These are phyloP conservation scores for Ustilago bromivora DNA, from an alignment of 1,284 basidiomycete genomes.

Conservation along the genomic window DNA sequence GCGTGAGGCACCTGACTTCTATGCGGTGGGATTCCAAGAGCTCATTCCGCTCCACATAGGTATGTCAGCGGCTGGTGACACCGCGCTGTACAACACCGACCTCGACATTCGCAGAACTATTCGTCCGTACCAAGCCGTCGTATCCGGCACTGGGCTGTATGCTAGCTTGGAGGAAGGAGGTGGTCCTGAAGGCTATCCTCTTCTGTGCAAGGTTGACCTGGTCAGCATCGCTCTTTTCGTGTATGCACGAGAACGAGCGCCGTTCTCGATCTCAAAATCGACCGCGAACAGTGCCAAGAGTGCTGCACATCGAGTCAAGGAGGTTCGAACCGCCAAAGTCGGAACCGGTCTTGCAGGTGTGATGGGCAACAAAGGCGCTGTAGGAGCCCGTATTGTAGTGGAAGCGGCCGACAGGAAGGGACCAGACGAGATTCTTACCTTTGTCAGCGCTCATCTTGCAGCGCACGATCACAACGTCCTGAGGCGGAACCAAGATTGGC, in stretches of 20 bases:
- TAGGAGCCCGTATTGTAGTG: slow-evolving; percentile 86
- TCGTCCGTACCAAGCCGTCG: slow-evolving; percentile 67
- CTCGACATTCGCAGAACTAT: slow-evolving; percentile 71
- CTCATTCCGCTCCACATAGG: slow-evolving; percentile 78
- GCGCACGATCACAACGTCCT: slow-evolving; percentile 82
- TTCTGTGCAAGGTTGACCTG: slow-evolving; percentile 57
- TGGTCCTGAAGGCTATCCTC: slow-evolving; percentile 65
- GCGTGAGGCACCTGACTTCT: slow-evolving; percentile 75
- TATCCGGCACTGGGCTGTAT: slow-evolving; percentile 60
- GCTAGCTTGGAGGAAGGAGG: slow-evolving; percentile 62
- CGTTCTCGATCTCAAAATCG: slow-evolving; percentile 72
- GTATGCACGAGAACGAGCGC: slow-evolving; percentile 78
- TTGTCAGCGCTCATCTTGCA: slow-evolving; percentile 89
- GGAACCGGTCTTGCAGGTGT: slow-evolving; percentile 67
- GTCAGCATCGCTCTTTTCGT: slow-evolving; percentile 73
- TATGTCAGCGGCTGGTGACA: slow-evolving; percentile 70
- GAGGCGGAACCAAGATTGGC: slow-evolving; percentile 82
- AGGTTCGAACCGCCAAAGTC: slow-evolving; percentile 63
- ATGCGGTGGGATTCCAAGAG: slow-evolving; percentile 90
- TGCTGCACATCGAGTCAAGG: slow-evolving; percentile 59
- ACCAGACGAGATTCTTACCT: slow-evolving; percentile 74
- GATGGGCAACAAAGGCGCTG: slow-evolving; percentile 97
- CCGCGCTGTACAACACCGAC: slow-evolving; percentile 76
- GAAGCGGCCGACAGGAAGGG: slow-evolving; percentile 55
- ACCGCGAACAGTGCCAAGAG: slow-evolving; percentile 81